phyloP scores from a whole-genome alignment of 73 alveolate species.

The Paramecium caudatum region DNA sequence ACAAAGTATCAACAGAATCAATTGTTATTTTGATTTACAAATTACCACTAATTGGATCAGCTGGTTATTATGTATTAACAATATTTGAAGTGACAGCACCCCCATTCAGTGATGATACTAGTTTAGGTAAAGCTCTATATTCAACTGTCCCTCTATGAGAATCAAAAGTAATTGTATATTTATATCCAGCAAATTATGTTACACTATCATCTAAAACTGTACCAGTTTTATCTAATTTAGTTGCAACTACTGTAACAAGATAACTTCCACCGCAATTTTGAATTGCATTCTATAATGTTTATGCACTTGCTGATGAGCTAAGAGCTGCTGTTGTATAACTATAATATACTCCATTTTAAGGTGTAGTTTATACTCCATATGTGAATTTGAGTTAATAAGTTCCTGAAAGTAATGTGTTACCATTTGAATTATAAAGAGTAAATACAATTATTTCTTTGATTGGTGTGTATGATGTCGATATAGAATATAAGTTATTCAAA shows the following conservation, averaged over 20 bases:
- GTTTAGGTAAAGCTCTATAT: slow-evolving; percentile 43
- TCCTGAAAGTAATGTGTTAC: slow-evolving; percentile 10
- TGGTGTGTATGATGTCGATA: slow-evolving; percentile 16
- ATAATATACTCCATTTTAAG: slow-evolving; percentile 34
- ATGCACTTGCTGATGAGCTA: neutral
- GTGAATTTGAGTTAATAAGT: neutral
- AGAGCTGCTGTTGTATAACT: neutral
- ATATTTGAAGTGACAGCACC: neutral
- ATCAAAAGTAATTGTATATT: neutral
- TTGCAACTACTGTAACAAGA: neutral
- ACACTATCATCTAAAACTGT: slow-evolving; percentile 3
- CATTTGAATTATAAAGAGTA: slow-evolving; percentile 25
- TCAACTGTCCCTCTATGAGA: slow-evolving; percentile 2
- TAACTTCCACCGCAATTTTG: slow-evolving; percentile 30
- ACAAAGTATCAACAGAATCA: neutral
- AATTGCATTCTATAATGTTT: neutral
- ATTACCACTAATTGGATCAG: slow-evolving; percentile 36
- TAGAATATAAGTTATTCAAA: neutral
- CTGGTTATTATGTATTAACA: neutral
- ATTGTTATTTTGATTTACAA: neutral
- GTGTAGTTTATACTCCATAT: neutral
- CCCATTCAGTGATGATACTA: neutral
- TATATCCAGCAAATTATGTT: slow-evolving; percentile 54
- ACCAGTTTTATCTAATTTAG: slow-evolving; percentile 15
- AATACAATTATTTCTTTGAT: neutral